Base-by-base conservation (phyloP, 495 filamentous ascomycete genomes). In the Aspergillus funiculosus region DNA sequence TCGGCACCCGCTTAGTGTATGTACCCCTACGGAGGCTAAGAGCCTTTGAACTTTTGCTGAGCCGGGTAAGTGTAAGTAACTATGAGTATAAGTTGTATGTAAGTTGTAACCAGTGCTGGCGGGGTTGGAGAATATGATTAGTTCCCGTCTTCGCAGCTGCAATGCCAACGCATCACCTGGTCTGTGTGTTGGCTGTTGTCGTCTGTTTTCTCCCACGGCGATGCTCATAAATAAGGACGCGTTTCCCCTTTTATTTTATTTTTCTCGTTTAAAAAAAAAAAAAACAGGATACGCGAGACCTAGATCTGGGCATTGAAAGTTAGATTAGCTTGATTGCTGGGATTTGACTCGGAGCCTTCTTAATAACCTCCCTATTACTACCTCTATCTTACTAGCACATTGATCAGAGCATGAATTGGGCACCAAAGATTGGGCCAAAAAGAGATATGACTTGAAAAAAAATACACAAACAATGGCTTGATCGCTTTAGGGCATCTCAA, bases 141-240 rank as follows among this genome's bases (percentile, higher is more conserved):
- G 57, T 51, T 52, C 53, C 57, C 57, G 57, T 56, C 53, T 50
- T 47, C 45, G 53, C 53, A 51, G 49, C 57, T 60, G 57, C 60
- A 63, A 43, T 61, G 63, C 63, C 63, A 66, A 63, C 63, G 51
- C 63, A 66, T 63, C 62, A 60, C 40, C 60, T 66, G 63, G 60
- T 59, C 58, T 57, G 63, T 61, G 62, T 61, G 54, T 51, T 43
- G 48, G 39, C 37, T 47, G 30, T 26, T 46, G 21, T 24, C 34
- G 17, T 20, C 26, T 28, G 25, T 41, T 31, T 25, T 24, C 28
- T 18, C 47, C 20, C 25, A 54, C 26, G 39, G 37, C 13, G 43
- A 42, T 39, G 22, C 39, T 34, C 46, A 32, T 45, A 40, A 43
- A 43, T 50, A 50, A 29, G 39, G 25, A 31, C 19, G 43, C 28